A percentile compares a stretch with the other conserved stretches of the same genome.
These are phyloP conservation scores for Chalciporus sp. DNA, from an alignment of 1,284 basidiomycete species.

Conservation along the genomic window DNA sequence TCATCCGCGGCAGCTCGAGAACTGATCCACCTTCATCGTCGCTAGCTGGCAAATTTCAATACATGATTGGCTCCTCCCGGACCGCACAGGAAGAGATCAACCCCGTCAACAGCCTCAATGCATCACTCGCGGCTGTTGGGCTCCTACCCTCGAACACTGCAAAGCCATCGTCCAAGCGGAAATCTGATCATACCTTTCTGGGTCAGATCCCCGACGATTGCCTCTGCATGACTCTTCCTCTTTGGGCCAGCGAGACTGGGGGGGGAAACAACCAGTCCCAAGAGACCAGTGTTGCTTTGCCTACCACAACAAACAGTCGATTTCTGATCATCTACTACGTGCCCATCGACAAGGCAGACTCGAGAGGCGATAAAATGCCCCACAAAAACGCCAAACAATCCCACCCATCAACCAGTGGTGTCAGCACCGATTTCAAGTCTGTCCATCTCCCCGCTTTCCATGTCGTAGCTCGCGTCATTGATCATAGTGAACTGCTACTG, in stretches of 20 bases:
- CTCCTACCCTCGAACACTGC: constrained; percentile 60
- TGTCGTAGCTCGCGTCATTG: constrained; percentile 68
- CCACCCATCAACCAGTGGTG: constrained; percentile 31
- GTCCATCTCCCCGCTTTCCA: constrained; percentile 63
- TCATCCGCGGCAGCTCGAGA: constrained; percentile 25
- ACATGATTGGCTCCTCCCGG: constrained; percentile 61
- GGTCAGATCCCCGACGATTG: constrained; percentile 64
- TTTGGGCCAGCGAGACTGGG: constrained; percentile 79
- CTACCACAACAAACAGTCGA: constrained; percentile 54
- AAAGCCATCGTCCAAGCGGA: constrained; percentile 30
- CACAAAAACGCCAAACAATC: constrained; percentile 35
- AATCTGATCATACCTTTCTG: constrained; percentile 48
- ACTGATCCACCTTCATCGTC: constrained; percentile 24
- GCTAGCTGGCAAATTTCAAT: constrained; percentile 48
- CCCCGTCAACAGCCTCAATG: constrained; percentile 66
- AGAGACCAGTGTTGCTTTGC: constrained; percentile 35
- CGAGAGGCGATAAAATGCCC: constrained; percentile 39
- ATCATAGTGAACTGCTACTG: constrained; percentile 65
- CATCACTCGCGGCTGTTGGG: constrained; percentile 77
- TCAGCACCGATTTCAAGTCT: constrained; percentile 41
- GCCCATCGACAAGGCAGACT: constrained; percentile 37
- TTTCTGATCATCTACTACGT: constrained; percentile 78
- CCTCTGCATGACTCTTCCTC: constrained; percentile 80
- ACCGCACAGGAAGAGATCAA: constrained; percentile 66
- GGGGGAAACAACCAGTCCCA: constrained; percentile 35